Evolutionary conservation across 352 stramenopile genomes (phyloP), one percentile per base, ranked within the genome.

Genomic region (Halophytophthora polymorphica): DNA sequence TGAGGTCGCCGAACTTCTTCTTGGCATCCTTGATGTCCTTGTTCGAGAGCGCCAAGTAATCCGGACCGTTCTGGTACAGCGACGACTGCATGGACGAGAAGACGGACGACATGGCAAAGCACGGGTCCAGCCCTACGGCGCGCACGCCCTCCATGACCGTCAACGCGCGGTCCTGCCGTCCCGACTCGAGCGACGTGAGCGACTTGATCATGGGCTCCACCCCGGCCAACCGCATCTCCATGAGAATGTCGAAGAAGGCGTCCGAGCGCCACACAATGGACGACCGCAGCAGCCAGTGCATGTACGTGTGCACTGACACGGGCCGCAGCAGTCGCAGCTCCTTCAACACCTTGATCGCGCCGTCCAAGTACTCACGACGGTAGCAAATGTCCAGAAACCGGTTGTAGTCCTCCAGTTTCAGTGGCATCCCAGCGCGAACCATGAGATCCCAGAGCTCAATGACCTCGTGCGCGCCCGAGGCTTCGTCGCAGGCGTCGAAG

Each of bases 141-240:
- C 83, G 80, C 25, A 93, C 83, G 21, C 83, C 83, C 59, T 93
- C 83, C 83, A 93, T 93, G n/a, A 93, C 83, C 0, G 83, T 93
- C 60, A 93, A 45, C 10, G 83, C 83, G 33, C 73, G 77, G 53
- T 93, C 83, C 51, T 86, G 88, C n/a, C 83, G 81, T 10, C 82
- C 83, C 0, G 80, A 88, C 61, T 93, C 83, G 12, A 93, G 73
- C 40, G 83, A 93, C 17, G 83, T 93, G 42, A 93, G 69, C 37
- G 83, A 93, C 56, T 73, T 77, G 49, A 93, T 93, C 52, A 88
- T 77, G 0, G 83, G 83, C 53, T 93, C 83, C 7, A 91, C 77
- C 36, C 77, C 71, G 7, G 81, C 83, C 2, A 93, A 65, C 17
- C 83, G 73, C 83, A 93, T 93, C 57, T 93, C 83, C 77, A 90